Conservation (phyloP, 805 yeast genomes). For the Saturnispora saitoi region DNA sequence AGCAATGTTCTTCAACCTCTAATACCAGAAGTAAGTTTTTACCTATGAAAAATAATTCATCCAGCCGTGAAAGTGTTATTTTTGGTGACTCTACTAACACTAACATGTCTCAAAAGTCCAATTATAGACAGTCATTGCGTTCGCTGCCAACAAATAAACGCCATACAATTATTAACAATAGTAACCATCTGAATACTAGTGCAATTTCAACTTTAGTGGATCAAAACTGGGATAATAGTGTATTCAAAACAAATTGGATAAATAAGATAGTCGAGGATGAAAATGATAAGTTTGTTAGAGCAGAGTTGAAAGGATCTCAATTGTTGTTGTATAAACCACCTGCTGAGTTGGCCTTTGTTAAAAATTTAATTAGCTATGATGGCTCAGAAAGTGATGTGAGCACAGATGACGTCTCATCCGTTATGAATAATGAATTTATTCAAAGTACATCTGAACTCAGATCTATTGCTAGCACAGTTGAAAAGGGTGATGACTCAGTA, state of each 20-base stretch:
- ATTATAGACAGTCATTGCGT: background rate
- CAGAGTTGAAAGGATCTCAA: conserved; percentile 62
- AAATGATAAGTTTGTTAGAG: conserved; percentile 41
- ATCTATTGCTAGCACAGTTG: background rate
- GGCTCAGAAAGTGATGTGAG: background rate
- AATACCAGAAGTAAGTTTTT: background rate
- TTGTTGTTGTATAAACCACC: conserved; percentile 55
- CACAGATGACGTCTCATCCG: background rate
- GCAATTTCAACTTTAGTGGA: conserved; percentile 18
- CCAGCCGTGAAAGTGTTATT: too few species aligned
- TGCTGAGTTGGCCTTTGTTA: conserved; percentile 27
- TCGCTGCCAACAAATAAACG: background rate
- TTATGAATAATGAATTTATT: conserved; percentile 4
- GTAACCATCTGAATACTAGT: background rate
- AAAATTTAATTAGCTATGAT: conserved; percentile 6
- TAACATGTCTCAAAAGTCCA: background rate
- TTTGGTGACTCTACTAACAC: background rate
- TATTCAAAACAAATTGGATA: conserved; percentile 52
- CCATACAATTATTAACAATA: background rate
- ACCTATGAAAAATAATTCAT: background rate
- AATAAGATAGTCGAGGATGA: conserved; percentile 36
- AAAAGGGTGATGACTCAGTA: background rate
- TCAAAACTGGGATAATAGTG: conserved; percentile 27
- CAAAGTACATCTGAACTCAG: conserved; percentile 4
- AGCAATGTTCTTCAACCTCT: background rate